Evolutionary conservation across 73 alveolate genomes (phyloP).

Genomic region (Paramecium tetraurelia): DNA sequence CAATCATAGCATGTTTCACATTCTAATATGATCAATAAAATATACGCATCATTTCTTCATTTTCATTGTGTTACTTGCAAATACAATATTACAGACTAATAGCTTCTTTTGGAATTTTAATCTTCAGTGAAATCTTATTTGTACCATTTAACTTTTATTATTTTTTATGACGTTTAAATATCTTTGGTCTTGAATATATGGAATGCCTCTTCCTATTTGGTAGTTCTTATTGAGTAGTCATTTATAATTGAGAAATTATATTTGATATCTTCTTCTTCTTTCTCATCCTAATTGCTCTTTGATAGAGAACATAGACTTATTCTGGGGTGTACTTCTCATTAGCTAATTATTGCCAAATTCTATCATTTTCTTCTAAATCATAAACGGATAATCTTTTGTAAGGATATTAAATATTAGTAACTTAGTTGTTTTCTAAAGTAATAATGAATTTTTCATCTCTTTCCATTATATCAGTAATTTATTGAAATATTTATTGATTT

Average conservation of each 20-base stretch:
- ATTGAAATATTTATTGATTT: not conserved
- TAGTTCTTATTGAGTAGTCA: not conserved
- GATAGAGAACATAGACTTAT: not conserved
- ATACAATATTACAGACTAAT: not conserved
- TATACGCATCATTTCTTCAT: constrained; percentile 11
- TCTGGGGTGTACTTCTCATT: not conserved
- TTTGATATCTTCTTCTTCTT: not conserved
- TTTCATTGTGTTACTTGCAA: not conserved
- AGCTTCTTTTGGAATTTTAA: constrained; percentile 11
- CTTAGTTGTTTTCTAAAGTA: not conserved
- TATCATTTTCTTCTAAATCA: not conserved
- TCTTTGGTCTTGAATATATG: not conserved
- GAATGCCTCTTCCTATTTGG: not conserved
- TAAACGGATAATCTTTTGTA: not conserved
- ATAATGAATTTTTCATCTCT: not conserved
- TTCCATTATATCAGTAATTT: not conserved
- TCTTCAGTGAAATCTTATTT: not conserved
- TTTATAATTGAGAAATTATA: not conserved
- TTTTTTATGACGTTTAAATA: not conserved
- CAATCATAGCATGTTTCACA: constrained; percentile 53
- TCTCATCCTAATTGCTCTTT: constrained; percentile 42
- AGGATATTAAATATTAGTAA: not conserved
- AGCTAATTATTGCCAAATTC: not conserved
- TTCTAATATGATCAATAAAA: not conserved
- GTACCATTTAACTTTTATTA: not conserved